These are phyloP conservation scores for Chlorella sp. DNA, from an alignment of 139 green algal species.

Conservation along the genomic window DNA sequence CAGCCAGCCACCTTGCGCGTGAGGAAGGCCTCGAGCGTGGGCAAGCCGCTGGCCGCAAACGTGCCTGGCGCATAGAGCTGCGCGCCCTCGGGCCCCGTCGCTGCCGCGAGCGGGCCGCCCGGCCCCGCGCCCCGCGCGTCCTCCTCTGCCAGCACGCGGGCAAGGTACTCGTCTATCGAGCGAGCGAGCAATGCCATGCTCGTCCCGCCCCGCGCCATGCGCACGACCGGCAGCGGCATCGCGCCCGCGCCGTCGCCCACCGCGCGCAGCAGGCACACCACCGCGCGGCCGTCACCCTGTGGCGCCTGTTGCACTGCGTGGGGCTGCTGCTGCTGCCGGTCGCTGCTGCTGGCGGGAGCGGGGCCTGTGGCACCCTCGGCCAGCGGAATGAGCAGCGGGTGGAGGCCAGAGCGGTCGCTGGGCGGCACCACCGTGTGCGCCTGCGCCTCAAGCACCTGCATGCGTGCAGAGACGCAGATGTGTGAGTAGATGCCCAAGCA, in stretches of 20 bases:
- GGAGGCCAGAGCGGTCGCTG: slow-evolving; percentile 58
- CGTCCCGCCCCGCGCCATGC: slow-evolving; percentile 39
- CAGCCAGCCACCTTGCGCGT: slow-evolving; percentile 44
- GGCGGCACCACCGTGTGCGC: slow-evolving; percentile 55
- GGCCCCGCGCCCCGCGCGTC: slow-evolving; percentile 37
- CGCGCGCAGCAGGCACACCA: slow-evolving; percentile 72
- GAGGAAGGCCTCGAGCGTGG: slow-evolving; percentile 63
- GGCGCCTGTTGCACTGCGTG: too few species aligned
- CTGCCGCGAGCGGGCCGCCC: slow-evolving; percentile 33
- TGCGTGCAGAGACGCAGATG: background rate
- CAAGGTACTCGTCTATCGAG: slow-evolving; percentile 72
- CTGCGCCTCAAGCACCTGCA: slow-evolving; percentile 66
- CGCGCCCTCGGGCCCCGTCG: slow-evolving; percentile 47
- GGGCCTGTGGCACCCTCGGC: too few species aligned
- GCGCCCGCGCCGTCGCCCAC: slow-evolving; percentile 54
- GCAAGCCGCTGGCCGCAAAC: slow-evolving; percentile 37
- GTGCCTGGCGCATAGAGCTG: slow-evolving; percentile 57
- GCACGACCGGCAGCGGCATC: slow-evolving; percentile 66
- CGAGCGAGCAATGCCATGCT: slow-evolving; percentile 57
- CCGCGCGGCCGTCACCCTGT: slow-evolving; percentile 11
- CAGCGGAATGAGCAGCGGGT: slow-evolving; percentile 78
- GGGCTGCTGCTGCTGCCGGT: background rate
- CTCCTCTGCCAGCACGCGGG: slow-evolving; percentile 75
- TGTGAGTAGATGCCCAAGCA: background rate
- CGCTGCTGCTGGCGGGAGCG: slow-evolving; percentile 16